Evolutionary conservation across 2,329 filamentous ascomycete genomes (phyloP), one percentile per base, ranked within the genome.

Genomic region (Trichophyton benhamiae): DNA sequence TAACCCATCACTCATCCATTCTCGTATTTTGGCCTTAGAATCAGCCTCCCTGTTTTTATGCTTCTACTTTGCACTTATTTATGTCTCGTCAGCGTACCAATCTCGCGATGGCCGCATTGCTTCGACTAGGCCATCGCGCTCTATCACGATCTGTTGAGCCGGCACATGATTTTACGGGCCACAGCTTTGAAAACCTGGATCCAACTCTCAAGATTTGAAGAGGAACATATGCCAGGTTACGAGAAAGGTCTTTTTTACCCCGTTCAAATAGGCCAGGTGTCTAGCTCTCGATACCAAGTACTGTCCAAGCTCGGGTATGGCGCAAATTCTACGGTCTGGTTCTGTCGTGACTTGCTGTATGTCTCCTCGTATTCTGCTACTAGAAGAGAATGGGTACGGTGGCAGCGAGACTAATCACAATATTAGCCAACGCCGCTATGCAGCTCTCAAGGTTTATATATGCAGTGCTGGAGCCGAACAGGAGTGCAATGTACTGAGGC

Each of bases 251-350:
- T 60, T 8, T 64, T 58, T 52, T 62, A 63, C 53, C 61, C 61
- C 4, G 60, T 63, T 9, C 8, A 41, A 8, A 33, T 64, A 38
- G 63, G 63, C 8, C 48, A 63, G 20, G 57, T 63, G 3, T 62
- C 62, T 33, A 38, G 52, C 20, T 13, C 38, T 22, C 60, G 57
- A 58, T 64, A 63, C 33, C 57, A 63, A 17, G 57, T 63, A n/a
- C 2, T 64, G 3, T 33, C 49, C 3, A 64, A 62, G 27, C 46
- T 63, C 0, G 61, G 63, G 13, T 63, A 55, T n/a, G 61, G 61
- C 3, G 57, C 60, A 17, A 60, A 61, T 60, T 63, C 59, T 15
- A 63, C 63, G 6, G 53, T 64, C 38, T 63, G 61, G 61, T 36
- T 60, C 5, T 62, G 61, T 58, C 48, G 62, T 2, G 57, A 63